Percentiles rank a stretch among this genome's conserved stretches.
Conservation (phyloP, 305 asterid genomes). For the Solanum chacoense region DNA sequence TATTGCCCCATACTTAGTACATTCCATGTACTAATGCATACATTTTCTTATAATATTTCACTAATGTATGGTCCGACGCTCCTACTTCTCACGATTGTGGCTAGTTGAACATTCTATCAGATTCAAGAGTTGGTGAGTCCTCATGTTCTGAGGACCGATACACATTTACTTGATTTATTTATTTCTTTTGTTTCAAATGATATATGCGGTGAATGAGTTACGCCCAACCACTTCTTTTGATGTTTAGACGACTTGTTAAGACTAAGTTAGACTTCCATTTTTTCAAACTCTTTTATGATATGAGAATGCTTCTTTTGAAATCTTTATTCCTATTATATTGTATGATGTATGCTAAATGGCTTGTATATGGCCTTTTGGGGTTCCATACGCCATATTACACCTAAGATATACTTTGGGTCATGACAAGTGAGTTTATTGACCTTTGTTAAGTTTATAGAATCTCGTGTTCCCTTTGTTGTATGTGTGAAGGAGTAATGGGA, state of each 20-base stretch:
- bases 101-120: background rate
- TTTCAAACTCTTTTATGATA: background rate
- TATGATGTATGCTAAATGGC: background rate
- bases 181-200: background rate
- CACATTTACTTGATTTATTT: background rate
- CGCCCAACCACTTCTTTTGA: background rate
- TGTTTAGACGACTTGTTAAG: background rate
- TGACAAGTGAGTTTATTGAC: background rate
- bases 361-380: background rate
- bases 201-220: background rate
- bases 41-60: too few relatives aligned
- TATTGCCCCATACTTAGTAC: background rate
- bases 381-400: background rate
- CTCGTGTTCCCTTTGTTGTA: background rate
- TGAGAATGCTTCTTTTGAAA: background rate
- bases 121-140: background rate
- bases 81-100: background rate
- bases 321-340: background rate
- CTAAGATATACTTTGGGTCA: too few relatives aligned
- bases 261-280: background rate
- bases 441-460: background rate
- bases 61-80: background rate
- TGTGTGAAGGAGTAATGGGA: background rate
- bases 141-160: background rate
- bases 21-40: background rate